Conservation (phyloP, 2,329 filamentous ascomycete species). For the Hymenoscyphus repandus region DNA sequence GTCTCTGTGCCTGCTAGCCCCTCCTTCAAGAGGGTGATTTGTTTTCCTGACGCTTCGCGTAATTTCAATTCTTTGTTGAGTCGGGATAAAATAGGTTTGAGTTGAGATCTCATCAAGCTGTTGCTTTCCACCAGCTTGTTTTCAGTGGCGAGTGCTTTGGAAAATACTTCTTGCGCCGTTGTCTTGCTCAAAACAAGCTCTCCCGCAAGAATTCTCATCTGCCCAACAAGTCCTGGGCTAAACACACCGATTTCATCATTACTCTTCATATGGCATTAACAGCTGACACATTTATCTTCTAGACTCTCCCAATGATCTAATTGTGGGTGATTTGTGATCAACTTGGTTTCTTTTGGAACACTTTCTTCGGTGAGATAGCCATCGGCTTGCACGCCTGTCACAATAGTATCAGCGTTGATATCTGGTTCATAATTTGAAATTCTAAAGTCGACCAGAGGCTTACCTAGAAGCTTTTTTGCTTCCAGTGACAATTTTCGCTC, state of each 20-base stretch:
- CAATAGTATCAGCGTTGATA: not conserved
- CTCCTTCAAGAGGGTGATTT: not conserved
- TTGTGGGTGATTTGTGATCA: too few species aligned
- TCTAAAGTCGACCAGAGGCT: slow-evolving; percentile 1
- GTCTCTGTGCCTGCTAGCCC: not conserved
- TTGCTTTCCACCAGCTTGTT: not conserved
- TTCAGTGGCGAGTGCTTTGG: not conserved
- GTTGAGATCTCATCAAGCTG: not conserved
- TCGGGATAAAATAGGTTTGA: not conserved
- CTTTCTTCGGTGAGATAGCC: not conserved
- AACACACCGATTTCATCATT: not conserved
- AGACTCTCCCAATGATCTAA: not conserved
- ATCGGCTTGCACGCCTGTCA: not conserved
- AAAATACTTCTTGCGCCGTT: not conserved
- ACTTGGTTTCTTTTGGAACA: not conserved
- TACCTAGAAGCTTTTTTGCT: not conserved
- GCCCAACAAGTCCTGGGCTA: not conserved
- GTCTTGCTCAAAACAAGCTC: not conserved
- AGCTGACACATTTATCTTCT: not conserved
- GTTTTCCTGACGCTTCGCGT: not conserved
- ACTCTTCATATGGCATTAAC: not conserved
- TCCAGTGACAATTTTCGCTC: not conserved
- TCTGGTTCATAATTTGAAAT: not conserved
- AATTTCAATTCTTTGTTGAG: not conserved
- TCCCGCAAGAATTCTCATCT: not conserved